A percentile compares a stretch with the other conserved stretches of the same genome.
These are phyloP conservation scores for Cyclotella cryptica DNA, from an alignment of 108 stramenopile genomes.

Conservation along the genomic window DNA sequence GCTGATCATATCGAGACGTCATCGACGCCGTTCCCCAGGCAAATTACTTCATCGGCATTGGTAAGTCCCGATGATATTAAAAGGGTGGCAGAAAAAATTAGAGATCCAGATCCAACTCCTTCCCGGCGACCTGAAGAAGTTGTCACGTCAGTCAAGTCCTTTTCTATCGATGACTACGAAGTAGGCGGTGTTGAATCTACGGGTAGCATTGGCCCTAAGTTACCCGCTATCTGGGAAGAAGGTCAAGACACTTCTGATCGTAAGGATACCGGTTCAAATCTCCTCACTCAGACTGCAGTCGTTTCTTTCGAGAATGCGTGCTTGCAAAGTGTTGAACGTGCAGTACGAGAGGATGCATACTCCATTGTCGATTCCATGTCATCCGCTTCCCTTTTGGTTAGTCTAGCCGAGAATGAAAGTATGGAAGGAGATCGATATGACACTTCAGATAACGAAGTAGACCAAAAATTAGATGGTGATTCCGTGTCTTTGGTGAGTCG, in stretches of 20 bases:
- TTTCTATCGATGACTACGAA: too few relatives aligned
- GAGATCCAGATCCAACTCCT: not conserved
- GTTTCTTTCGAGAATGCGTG: not conserved
- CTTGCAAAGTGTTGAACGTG: not conserved
- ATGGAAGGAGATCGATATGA: not conserved
- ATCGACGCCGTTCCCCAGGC: not conserved
- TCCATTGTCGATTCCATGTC: conserved; percentile 4
- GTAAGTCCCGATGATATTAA: conserved; percentile 1
- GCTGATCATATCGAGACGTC: conserved; percentile 29
- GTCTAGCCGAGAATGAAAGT: not conserved
- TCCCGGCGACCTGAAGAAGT: too few relatives aligned
- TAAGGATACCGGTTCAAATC: too few relatives aligned
- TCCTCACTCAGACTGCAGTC: too few relatives aligned
- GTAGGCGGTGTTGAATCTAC: too few relatives aligned
- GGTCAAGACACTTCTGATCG: not conserved
- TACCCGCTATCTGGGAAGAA: too few relatives aligned
- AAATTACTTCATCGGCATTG: not conserved
- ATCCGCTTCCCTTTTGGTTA: not conserved
- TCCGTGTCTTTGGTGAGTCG: conserved; percentile 8
- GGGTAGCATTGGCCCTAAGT: too few relatives aligned
- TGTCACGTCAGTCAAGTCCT: too few relatives aligned
- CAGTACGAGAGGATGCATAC: not conserved
- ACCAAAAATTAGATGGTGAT: not conserved
- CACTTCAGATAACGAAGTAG: not conserved
- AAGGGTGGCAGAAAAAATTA: not conserved